Evolutionary conservation across 495 filamentous ascomycete species (phyloP), one percentile per base, ranked within the genome.

Genomic region (Annulohypoxylon bovei): DNA sequence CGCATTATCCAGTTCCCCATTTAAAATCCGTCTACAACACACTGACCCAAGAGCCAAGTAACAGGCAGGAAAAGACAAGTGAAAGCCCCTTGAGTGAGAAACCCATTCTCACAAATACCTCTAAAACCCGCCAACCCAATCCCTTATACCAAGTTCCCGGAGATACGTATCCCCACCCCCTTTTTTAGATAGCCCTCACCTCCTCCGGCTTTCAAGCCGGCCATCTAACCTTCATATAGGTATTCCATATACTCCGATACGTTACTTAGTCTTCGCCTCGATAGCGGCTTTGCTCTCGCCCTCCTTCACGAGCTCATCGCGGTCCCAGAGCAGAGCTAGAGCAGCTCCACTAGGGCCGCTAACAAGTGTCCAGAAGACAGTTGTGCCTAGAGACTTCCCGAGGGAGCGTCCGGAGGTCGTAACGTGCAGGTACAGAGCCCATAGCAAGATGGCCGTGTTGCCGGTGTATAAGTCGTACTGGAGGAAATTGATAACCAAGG

Each of bases 391-490:
- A 37, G 80, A 61, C 32, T 75, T 86, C 46, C 69, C 75, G 75
- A 70, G 4, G 70, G 72, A 6, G 76, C 76, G 33, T 57, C 72
- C 33, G 71, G 77, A 50, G 73, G 79, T 28, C 22, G 75, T 79
- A 39, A 77, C 60, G 65, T 86, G 78, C 20, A 90, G 66, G 6
- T 79, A 81, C 9, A 83, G 56, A 2, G 86, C 83, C 89, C 89
- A 91, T 6, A 88, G 23, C 12, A 89, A 58, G 30, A 88, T 67
- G 1, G 86, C 82, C 5, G 69, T 58, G 6, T 82, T 82, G 3
- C 85, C 87, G 56, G 86, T 81, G 67, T 87, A 76, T 20, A 88
- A 79, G 61, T 91, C 89, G 80, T 85, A 90, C 46, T 86, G 84
- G 27, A 90, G 68, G 71, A 90, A 86, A 16, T 79, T 77, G 54